A percentile compares a stretch with the other conserved stretches of the same genome.
phyloP scores from a whole-genome alignment of 2,329 filamentous ascomycete species.

The Dactylellina parvicollis region DNA sequence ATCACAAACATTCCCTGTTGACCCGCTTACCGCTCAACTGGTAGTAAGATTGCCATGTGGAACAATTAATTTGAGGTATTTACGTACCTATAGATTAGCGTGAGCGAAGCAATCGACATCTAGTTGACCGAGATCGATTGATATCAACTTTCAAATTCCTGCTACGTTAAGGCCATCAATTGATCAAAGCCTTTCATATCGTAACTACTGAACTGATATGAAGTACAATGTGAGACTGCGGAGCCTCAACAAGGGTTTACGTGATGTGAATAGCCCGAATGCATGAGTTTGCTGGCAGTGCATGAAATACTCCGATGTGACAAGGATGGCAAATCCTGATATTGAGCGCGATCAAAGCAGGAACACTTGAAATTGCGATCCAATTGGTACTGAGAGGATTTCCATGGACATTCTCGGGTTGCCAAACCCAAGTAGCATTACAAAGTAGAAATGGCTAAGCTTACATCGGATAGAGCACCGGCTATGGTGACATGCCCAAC shows the following conservation, averaged over 20 bases:
- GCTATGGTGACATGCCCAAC: too few relatives aligned
- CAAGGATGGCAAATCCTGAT: slow-evolving; percentile 10
- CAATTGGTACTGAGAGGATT: background rate
- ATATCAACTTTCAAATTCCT: too few relatives aligned
- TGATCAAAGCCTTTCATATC: too few relatives aligned
- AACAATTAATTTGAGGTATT: slow-evolving; percentile 46
- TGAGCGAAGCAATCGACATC: background rate
- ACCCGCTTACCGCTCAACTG: slow-evolving; percentile 17
- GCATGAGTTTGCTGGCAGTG: slow-evolving; percentile 48
- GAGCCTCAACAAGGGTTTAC: slow-evolving; percentile 39
- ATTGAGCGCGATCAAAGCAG: background rate
- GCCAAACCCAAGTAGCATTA: too few relatives aligned
- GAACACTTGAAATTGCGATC: slow-evolving; percentile 14
- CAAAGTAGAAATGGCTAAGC: too few relatives aligned
- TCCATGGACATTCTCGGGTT: background rate
- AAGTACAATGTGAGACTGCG: slow-evolving; percentile 34
- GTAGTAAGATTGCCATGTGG: slow-evolving; percentile 42
- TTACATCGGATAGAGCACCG: too few relatives aligned
- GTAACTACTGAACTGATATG: slow-evolving; percentile 8
- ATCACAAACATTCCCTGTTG: background rate
- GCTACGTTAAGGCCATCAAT: background rate
- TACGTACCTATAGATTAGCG: slow-evolving; percentile 18
- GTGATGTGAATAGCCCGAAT: slow-evolving; percentile 20
- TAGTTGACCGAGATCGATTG: slow-evolving; percentile 7
- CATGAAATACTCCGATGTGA: slow-evolving; percentile 28